phyloP scores from a whole-genome alignment of 1,284 basidiomycete species.

The Phaffia rhodozyma region DNA sequence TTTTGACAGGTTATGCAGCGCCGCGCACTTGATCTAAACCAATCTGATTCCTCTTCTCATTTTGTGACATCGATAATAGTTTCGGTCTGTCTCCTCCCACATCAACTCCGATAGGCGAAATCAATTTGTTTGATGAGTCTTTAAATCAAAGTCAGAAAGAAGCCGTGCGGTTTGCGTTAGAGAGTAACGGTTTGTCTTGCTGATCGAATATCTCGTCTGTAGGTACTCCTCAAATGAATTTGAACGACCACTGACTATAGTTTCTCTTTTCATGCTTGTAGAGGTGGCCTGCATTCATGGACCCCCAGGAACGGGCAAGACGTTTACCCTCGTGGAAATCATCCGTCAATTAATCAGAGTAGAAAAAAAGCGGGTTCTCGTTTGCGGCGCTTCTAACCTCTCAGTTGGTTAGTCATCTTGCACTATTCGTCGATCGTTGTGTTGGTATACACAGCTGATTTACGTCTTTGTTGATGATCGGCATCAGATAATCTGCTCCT shows the following conservation, averaged over 20 bases:
- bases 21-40: no score
- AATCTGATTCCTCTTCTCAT: not conserved
- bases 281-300: constrained; percentile 89
- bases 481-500: constrained; percentile 66
- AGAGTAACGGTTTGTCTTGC: constrained; percentile 33
- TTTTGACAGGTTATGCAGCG: not conserved
- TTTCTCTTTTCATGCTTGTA: not conserved
- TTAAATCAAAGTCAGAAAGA: constrained; percentile 75
- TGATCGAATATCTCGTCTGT: not conserved
- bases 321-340: constrained; percentile 72
- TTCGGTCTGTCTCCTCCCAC: constrained; percentile 30
- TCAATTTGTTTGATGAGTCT: constrained; percentile 60
- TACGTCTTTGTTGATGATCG: constrained; percentile 16
- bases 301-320: constrained; percentile 87
- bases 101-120: constrained; percentile 36
- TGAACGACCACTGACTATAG: not conserved
- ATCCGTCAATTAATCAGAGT: constrained; percentile 30
- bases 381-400: constrained; percentile 83
- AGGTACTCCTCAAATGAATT: not conserved
- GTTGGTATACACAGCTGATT: not conserved
- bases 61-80: not conserved
- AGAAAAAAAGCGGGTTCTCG: constrained; percentile 48
- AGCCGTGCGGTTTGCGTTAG: constrained; percentile 62
- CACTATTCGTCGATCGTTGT: not conserved
- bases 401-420: constrained; percentile 46